Conservation (phyloP, 2,329 filamentous ascomycete species). For the Ophiostoma tasmaniense region DNA sequence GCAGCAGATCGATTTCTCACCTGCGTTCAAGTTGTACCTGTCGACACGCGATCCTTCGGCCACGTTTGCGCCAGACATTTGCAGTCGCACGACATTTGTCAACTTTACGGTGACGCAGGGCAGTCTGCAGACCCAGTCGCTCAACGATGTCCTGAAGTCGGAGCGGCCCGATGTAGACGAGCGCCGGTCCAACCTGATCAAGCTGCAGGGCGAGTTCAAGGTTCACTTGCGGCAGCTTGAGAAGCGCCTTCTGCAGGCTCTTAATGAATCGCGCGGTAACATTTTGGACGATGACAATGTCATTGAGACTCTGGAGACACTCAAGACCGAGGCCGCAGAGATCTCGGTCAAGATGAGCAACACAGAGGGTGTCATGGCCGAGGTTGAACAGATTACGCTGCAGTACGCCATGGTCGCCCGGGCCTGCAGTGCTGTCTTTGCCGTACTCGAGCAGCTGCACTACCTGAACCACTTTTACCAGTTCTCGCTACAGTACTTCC, state of each 20-base stretch:
- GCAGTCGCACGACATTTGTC: slow-evolving; percentile 96
- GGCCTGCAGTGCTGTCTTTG: slow-evolving; percentile 95
- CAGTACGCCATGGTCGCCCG: slow-evolving; percentile 90
- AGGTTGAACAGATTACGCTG: slow-evolving; percentile 90
- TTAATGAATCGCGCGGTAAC: slow-evolving; percentile 95
- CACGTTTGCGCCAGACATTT: slow-evolving; percentile 90
- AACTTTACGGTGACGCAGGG: slow-evolving; percentile 99
- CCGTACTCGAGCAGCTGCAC: slow-evolving; percentile 91
- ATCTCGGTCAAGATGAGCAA: slow-evolving; percentile 95
- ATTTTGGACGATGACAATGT: slow-evolving; percentile 98
- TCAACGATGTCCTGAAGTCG: slow-evolving; percentile 95
- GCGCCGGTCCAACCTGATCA: slow-evolving; percentile 92
- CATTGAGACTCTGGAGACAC: slow-evolving; percentile 91
- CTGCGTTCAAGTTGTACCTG: slow-evolving; percentile 88
- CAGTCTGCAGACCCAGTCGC: slow-evolving; percentile 93
- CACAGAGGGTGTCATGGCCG: slow-evolving; percentile 95
- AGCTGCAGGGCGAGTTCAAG: slow-evolving; percentile 97
- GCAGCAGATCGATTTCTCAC: slow-evolving; percentile 98
- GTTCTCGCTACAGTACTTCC: slow-evolving; percentile 96
- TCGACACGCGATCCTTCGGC: slow-evolving; percentile 93
- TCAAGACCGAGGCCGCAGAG: slow-evolving; percentile 95
- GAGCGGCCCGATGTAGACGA: slow-evolving; percentile 97
- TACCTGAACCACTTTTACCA: slow-evolving; percentile 99
- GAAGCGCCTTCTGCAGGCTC: slow-evolving; percentile 83
- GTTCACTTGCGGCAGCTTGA: slow-evolving; percentile 94